Conservation (phyloP, 2,329 filamentous ascomycete species). For the Orbilia ellipsospora region DNA sequence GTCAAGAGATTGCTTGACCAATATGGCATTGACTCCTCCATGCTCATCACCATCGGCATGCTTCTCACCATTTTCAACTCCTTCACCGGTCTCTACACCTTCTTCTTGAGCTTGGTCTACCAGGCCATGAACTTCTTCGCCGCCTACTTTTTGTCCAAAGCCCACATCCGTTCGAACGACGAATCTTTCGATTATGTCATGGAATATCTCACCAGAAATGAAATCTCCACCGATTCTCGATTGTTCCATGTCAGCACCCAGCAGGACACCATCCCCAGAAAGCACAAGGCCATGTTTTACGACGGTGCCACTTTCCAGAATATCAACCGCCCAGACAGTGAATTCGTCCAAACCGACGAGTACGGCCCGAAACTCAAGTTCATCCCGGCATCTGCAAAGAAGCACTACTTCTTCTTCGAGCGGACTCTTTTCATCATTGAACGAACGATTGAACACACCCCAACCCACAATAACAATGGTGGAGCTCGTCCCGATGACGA, state of each 20-base stretch:
- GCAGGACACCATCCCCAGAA: conserved; percentile 57
- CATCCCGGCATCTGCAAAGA: conserved; percentile 73
- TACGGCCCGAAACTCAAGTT: conserved; percentile 67
- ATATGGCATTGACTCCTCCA: conserved; percentile 58
- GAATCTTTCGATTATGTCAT: conserved; percentile 59
- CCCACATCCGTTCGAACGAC: conserved; percentile 59
- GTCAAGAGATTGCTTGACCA: conserved; percentile 58
- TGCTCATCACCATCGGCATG: conserved; percentile 59
- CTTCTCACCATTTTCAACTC: conserved; percentile 59
- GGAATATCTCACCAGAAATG: conserved; percentile 58
- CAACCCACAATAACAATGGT: conserved; percentile 63
- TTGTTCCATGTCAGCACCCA: conserved; percentile 59
- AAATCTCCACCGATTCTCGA: conserved; percentile 59
- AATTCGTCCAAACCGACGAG: conserved; percentile 62
- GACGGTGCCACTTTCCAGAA: conserved; percentile 63
- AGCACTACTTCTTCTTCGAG: conserved; percentile 75
- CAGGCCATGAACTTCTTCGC: conserved; percentile 56
- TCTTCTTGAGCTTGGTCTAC: conserved; percentile 56
- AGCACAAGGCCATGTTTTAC: conserved; percentile 59
- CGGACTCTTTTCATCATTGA: conserved; percentile 70
- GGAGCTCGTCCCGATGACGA: conserved; percentile 63
- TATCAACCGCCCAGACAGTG: conserved; percentile 63
- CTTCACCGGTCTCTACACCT: conserved; percentile 59
- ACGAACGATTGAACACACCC: conserved; percentile 62
- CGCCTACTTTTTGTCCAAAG: conserved; percentile 59